phyloP scores from a whole-genome alignment of 192 early-diverging fungal species.

The Cladochytrium replicatum region DNA sequence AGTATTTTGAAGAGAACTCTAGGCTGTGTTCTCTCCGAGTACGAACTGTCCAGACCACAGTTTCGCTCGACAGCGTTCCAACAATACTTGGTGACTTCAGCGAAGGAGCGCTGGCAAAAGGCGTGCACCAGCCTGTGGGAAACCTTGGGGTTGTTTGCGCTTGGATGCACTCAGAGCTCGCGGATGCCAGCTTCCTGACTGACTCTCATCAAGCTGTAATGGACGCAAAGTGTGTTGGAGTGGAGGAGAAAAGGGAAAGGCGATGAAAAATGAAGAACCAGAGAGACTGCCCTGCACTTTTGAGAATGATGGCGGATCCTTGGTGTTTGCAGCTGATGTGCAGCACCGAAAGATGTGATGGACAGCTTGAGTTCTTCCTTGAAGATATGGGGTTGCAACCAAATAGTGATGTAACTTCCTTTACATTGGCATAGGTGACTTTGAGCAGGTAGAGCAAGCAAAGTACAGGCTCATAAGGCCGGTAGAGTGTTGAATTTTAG shows the following conservation, averaged over 20 bases:
- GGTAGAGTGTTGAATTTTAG: no score
- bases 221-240: no score
- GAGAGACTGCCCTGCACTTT: no score
- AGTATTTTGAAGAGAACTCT: neutral
- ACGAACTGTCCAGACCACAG: conserved; percentile 52
- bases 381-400: conserved; percentile 20
- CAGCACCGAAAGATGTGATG: conserved; percentile 55
- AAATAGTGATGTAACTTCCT: neutral
- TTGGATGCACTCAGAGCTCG: neutral
- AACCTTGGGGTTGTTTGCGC: conserved; percentile 8
- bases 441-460: neutral
- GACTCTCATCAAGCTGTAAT: no score
- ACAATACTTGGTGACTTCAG: conserved; percentile 52
- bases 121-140: conserved; percentile 8
- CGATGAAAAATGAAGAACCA: no score
- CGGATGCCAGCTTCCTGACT: neutral
- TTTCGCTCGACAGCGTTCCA: conserved; percentile 40
- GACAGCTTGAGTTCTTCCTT: conserved; percentile 43
- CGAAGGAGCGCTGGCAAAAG: conserved; percentile 26
- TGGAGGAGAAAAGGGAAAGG: no score
- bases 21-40: conserved; percentile 59
- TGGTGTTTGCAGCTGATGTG: conserved; percentile 89
- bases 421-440: neutral
- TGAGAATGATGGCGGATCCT: no score
- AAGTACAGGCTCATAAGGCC: no score